phyloP scores from a whole-genome alignment of 1,139 yeast species.

The Pneumocystis wakefieldiae region DNA sequence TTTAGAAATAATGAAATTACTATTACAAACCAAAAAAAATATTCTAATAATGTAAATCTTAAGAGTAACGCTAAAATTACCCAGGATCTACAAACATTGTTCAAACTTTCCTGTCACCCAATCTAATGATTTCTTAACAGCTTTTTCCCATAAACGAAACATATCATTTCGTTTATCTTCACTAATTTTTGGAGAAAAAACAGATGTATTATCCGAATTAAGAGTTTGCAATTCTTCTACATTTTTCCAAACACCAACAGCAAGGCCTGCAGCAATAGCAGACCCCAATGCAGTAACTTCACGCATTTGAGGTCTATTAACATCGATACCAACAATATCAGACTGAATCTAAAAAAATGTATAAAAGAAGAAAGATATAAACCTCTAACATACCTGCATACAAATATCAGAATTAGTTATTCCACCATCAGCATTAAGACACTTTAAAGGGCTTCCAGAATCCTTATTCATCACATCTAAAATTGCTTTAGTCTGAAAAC shows the following conservation, averaged over 20 bases:
- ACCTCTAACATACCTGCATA: constrained; percentile 36
- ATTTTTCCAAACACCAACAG: constrained; percentile 62
- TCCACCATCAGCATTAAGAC: constrained; percentile 75
- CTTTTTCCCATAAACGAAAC: constrained; percentile 73
- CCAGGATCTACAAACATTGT: background rate
- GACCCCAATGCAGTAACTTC: constrained; percentile 96
- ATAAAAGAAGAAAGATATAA: background rate
- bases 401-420: constrained; percentile 86
- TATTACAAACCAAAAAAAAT: no score
- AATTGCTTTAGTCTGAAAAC: constrained; percentile 85
- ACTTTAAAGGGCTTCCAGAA: constrained; percentile 42
- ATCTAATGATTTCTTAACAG: constrained; percentile 59
- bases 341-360: constrained; percentile 44
- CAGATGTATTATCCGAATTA: constrained; percentile 28
- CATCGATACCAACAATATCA: constrained; percentile 72
- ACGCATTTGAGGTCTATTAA: constrained; percentile 62
- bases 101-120: constrained; percentile 32
- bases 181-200: constrained; percentile 45
- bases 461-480: constrained; percentile 81
- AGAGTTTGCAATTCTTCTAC: constrained; percentile 44
- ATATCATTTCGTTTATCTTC: constrained; percentile 46
- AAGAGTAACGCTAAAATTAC: background rate
- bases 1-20: no score
- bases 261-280: constrained; percentile 87
- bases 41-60: background rate